These are phyloP conservation scores for Phanerodontia chrysosporium DNA, from an alignment of 768 basidiomycete genomes.

Conservation along the genomic window DNA sequence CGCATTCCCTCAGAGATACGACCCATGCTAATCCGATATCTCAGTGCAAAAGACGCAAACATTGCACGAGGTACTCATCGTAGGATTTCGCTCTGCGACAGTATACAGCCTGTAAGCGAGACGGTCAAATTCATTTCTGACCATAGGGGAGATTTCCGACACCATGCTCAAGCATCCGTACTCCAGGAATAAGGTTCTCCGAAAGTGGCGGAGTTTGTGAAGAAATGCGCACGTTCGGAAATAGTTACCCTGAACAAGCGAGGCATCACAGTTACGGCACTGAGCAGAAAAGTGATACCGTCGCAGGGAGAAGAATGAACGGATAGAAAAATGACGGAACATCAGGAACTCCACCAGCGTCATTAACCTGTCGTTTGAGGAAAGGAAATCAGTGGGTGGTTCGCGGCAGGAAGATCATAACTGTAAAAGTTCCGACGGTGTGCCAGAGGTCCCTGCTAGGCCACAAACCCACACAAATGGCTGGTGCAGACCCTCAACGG, in stretches of 20 bases:
- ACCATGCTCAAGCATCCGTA: too few relatives aligned
- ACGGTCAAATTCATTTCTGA: too few relatives aligned
- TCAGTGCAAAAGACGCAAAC: too few relatives aligned
- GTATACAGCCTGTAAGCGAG: too few relatives aligned
- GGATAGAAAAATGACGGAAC: background rate
- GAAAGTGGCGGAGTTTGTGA: background rate
- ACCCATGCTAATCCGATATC: too few relatives aligned
- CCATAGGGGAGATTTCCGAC: too few relatives aligned
- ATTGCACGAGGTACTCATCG: too few relatives aligned
- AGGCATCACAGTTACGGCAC: background rate
- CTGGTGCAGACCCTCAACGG: background rate
- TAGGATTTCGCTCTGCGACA: too few relatives aligned
- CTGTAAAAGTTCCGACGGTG: background rate
- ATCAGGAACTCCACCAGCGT: background rate
- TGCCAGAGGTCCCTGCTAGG: background rate
- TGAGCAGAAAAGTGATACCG: background rate
- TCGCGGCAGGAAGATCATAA: background rate
- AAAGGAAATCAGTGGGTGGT: background rate
- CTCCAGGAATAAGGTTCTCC: background rate
- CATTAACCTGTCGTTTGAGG: background rate
- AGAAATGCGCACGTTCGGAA: background rate
- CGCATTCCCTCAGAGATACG: too few relatives aligned
- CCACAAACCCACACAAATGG: background rate
- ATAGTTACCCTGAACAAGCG: background rate
- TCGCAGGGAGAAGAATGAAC: background rate